Conservation (phyloP, 192 early-diverging fungal species). For the Coemansia sp. region DNA sequence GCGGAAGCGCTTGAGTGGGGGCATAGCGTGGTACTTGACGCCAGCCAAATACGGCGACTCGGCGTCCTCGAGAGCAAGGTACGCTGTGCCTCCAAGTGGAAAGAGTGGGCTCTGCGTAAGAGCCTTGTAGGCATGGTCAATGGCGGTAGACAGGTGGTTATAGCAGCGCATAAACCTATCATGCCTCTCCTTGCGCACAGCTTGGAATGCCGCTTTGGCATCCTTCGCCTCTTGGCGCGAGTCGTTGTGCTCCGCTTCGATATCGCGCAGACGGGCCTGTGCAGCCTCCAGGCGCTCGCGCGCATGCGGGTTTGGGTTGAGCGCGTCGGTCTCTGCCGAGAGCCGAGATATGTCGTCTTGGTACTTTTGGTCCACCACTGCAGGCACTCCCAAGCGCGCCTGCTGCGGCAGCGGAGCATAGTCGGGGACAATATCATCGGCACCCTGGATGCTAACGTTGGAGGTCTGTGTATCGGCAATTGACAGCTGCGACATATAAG, state of each 20-base stretch:
- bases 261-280: constrained; percentile 71
- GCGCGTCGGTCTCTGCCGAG: constrained; percentile 63
- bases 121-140: constrained; percentile 96
- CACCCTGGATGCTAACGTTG: constrained; percentile 13
- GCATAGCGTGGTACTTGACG: constrained; percentile 98
- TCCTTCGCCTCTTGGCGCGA: constrained; percentile 76
- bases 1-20: constrained; percentile 97
- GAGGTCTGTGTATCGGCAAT: constrained; percentile 45
- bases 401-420: constrained; percentile 34
- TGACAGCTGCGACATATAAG: constrained; percentile 47
- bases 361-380: constrained; percentile 35
- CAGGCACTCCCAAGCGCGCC: constrained; percentile 20
- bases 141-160: constrained; percentile 84
- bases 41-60: constrained; percentile 95
- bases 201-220: constrained; percentile 79
- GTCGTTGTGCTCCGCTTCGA: constrained; percentile 80
- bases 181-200: constrained; percentile 70
- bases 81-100: constrained; percentile 92
- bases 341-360: constrained; percentile 30
- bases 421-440: constrained; percentile 37
- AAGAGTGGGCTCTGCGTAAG: constrained; percentile 82
- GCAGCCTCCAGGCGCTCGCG: constrained; percentile 84
- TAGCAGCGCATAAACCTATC: constrained; percentile 79
- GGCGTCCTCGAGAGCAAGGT: constrained; percentile 85
- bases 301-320: constrained; percentile 91